Conservation (phyloP, 2,329 filamentous ascomycete species). For the Phoma sp. region DNA sequence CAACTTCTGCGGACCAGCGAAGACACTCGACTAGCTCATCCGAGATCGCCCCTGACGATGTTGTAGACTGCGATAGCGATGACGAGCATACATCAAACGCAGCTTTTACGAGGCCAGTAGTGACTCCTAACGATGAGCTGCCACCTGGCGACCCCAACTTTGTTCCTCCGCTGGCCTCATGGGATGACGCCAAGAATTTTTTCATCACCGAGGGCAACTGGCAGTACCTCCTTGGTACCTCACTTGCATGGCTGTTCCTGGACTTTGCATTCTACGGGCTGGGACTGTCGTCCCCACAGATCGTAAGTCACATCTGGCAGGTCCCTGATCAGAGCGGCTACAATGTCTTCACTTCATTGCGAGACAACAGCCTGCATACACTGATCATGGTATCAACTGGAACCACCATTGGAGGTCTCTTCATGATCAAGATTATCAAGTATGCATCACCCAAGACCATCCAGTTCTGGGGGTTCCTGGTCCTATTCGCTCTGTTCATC, state of each 20-base stretch:
- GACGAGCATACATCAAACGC: constrained; percentile 25
- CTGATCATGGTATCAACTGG: constrained; percentile 46
- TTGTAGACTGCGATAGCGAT: constrained; percentile 35
- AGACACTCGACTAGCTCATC: constrained; percentile 29
- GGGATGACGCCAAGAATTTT: constrained; percentile 40
- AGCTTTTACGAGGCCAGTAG: constrained; percentile 8
- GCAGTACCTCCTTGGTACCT: constrained; percentile 46
- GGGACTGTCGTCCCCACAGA: constrained; percentile 44
- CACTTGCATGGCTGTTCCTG: constrained; percentile 43
- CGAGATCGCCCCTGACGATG: constrained; percentile 37
- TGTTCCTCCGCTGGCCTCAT: constrained; percentile 47
- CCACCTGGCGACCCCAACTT: constrained; percentile 53
- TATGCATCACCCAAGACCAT: constrained; percentile 42
- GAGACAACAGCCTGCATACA: constrained; percentile 38
- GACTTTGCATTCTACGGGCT: constrained; percentile 48
- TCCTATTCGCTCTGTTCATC: constrained; percentile 41
- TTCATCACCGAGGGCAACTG: constrained; percentile 46
- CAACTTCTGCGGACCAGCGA: constrained; percentile 10
- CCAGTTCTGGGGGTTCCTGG: constrained; percentile 43
- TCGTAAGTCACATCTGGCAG: constrained; percentile 44
- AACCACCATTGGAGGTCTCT: constrained; percentile 35
- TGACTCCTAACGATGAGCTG: constrained; percentile 12
- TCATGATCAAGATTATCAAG: constrained; percentile 45
- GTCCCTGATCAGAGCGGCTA: constrained; percentile 18
- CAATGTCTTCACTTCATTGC: constrained; percentile 33